Conservation (phyloP, 768 basidiomycete species). For the Dacryopinax spathularia region DNA sequence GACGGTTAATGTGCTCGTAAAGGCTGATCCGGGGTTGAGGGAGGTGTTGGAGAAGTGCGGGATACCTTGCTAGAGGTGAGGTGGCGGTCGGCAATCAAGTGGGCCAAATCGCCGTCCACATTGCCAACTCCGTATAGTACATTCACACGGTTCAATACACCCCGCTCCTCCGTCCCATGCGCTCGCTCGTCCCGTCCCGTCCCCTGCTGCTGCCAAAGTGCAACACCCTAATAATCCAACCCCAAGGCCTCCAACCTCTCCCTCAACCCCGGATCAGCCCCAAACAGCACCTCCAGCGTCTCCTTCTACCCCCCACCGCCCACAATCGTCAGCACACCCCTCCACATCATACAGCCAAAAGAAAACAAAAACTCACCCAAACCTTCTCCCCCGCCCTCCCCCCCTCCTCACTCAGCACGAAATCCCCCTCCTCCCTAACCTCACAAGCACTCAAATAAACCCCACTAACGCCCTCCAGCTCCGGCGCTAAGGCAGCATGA, state of each 20-base stretch:
- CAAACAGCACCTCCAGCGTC: conserved; percentile 19
- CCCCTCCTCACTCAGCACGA: conserved; percentile 25
- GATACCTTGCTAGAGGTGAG: not conserved
- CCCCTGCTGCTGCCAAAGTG: too few species aligned
- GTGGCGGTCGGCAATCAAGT: too few species aligned
- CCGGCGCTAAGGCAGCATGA: conserved; percentile 23
- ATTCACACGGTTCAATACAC: too few species aligned
- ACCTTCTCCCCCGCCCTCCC: conserved; percentile 19
- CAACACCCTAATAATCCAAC: not conserved
- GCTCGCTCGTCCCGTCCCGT: too few species aligned
- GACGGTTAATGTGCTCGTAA: conserved; percentile 19
- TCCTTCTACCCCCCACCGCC: conserved; percentile 17
- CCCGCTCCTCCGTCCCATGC: too few species aligned
- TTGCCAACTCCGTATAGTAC: too few species aligned
- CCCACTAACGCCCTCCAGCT: conserved; percentile 23
- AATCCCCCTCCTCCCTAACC: conserved; percentile 26
- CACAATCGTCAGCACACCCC: not conserved
- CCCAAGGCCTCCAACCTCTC: not conserved
- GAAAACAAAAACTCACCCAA: conserved; percentile 30
- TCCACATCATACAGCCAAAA: not conserved
- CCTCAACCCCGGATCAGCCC: conserved; percentile 15
- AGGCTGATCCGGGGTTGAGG: conserved; percentile 15
- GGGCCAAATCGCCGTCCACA: too few species aligned
- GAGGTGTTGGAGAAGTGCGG: not conserved
- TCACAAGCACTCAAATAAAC: conserved; percentile 18